Base-by-base conservation (phyloP, 1,284 basidiomycete genomes). In the Polyporus tsugae region DNA sequence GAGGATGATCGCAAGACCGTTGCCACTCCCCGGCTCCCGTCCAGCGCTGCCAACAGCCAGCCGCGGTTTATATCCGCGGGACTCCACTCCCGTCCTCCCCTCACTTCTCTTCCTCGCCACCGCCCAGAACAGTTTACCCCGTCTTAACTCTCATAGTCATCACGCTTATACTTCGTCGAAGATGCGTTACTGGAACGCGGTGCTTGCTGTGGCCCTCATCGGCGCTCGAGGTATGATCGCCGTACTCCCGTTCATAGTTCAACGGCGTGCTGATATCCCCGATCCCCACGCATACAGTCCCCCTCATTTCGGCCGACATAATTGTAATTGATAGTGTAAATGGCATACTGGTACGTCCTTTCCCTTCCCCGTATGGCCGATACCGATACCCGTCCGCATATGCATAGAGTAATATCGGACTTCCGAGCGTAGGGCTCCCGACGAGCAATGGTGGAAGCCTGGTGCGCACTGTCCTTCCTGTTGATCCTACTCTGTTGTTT, bases 11-110 rank as follows among this genome's bases (percentile, higher is more conserved):
- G 10, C 46, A 49, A 49, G 6, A 10, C 11, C 46, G 46, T 49
- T 49, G 46, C 46, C 46, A 49, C 46, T 49, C 10, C 22, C 46
- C 46, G 46, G 46, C 46, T 49, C 46, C 46, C 46, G 46, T 49
- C 46, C 13, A 41, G 29, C 29, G 29, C 29, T 17, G 41, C 41
- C 41, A 41, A 15, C 10, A 49, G 22, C 46, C 46, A 49, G 46
- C 46, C 46, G 46, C 46, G 22, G 46, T 49, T 49, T 49, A 49
- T 25, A 49, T 49, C 11, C 41, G 41, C 41, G 13, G 13, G 41
- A 41, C 41, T 6, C 11, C 13, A 17, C 41, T 41, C 41, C 41
- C 41, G 15, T 13, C 46, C 46, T 49, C 22, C 46, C 9, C 4
- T 22, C 46, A 49, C 46, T 49, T 22, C 22, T 49, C 22, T 49